phyloP scores from a whole-genome alignment of 768 basidiomycete species.

The Macrocybe gigantea region DNA sequence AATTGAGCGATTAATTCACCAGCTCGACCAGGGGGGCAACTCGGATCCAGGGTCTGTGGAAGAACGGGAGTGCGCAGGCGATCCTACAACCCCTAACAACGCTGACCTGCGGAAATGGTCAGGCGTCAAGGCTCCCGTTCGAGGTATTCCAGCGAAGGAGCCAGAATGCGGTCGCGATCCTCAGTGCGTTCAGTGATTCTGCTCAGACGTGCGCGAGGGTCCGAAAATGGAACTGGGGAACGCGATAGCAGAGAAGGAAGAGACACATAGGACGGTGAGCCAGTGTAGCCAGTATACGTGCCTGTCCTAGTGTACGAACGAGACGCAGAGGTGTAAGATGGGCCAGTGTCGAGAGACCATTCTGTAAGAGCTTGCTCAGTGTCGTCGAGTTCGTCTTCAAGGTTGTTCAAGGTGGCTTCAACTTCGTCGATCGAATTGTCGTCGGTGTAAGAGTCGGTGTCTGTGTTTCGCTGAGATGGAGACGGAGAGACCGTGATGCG shows the following conservation, averaged over 20 bases:
- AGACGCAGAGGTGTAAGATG: slow-evolving; percentile 32
- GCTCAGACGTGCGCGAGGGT: slow-evolving; percentile 51
- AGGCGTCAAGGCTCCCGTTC: slow-evolving; percentile 34
- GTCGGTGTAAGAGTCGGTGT: slow-evolving; percentile 39
- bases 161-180: slow-evolving; percentile 53
- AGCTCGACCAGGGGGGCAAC: slow-evolving; percentile 49
- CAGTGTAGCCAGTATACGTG: slow-evolving; percentile 32
- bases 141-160: slow-evolving; percentile 26
- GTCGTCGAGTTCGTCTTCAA: slow-evolving; percentile 64
- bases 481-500: slow-evolving; percentile 52
- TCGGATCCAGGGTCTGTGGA: slow-evolving; percentile 50
- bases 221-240: slow-evolving; percentile 18
- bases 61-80: slow-evolving; percentile 45
- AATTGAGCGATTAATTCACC: slow-evolving; percentile 74
- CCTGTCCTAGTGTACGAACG: slow-evolving; percentile 29
- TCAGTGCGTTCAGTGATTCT: slow-evolving; percentile 79
- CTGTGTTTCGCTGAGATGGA: slow-evolving; percentile 26
- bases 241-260: slow-evolving; percentile 33
- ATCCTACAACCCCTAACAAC: slow-evolving; percentile 29
- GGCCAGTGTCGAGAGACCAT: slow-evolving; percentile 51
- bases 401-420: slow-evolving; percentile 56
- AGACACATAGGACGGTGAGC: slow-evolving; percentile 41
- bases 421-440: slow-evolving; percentile 66
- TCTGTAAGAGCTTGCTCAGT: slow-evolving; percentile 61
- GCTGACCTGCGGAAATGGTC: slow-evolving; percentile 44